Conservation (phyloP, 352 stramenopile species). For the Phytophthora vignae region DNA sequence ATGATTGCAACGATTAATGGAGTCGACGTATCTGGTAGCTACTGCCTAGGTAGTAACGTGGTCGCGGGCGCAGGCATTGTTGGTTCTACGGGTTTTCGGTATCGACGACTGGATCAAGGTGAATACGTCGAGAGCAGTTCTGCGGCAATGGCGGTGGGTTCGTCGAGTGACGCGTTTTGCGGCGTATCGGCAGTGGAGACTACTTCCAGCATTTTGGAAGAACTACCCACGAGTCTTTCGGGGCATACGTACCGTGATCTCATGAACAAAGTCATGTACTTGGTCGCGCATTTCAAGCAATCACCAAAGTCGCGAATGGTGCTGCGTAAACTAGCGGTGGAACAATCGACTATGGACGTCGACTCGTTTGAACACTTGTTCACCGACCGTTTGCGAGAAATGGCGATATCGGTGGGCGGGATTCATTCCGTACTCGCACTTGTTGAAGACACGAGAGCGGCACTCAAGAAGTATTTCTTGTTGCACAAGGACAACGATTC, state of each 20-base stretch:
- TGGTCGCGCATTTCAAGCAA: slow-evolving; percentile 77
- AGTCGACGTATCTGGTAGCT: slow-evolving; percentile 39
- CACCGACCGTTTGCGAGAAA: slow-evolving; percentile 44
- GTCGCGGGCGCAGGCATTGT: slow-evolving; percentile 9
- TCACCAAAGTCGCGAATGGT: slow-evolving; percentile 51
- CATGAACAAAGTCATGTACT: slow-evolving; percentile 69
- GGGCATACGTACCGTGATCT: slow-evolving; percentile 75
- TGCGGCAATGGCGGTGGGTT: slow-evolving; percentile 13
- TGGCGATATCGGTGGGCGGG: slow-evolving; percentile 50
- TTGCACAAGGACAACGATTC: slow-evolving; percentile 63
- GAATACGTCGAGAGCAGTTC: slow-evolving; percentile 51
- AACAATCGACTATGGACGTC: slow-evolving; percentile 52
- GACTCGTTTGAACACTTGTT: slow-evolving; percentile 58
- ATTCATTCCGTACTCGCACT: slow-evolving; percentile 64
- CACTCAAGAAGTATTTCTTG: slow-evolving; percentile 69
- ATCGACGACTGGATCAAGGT: slow-evolving; percentile 44
- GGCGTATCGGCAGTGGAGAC: slow-evolving; percentile 34
- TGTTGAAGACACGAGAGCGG: slow-evolving; percentile 60
- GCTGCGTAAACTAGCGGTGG: slow-evolving; percentile 54
- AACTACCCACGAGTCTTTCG: slow-evolving; percentile 66
- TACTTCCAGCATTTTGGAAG: slow-evolving; percentile 57
- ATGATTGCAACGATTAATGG: slow-evolving; percentile 75
- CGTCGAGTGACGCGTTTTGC: slow-evolving; percentile 37
- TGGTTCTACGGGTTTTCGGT: slow-evolving; percentile 25
- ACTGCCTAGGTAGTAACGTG: slow-evolving; percentile 36